Percentiles rank a stretch among this genome's conserved stretches.
Conservation (phyloP, 2,329 filamentous ascomycete species). For the Esteya vermicola region DNA sequence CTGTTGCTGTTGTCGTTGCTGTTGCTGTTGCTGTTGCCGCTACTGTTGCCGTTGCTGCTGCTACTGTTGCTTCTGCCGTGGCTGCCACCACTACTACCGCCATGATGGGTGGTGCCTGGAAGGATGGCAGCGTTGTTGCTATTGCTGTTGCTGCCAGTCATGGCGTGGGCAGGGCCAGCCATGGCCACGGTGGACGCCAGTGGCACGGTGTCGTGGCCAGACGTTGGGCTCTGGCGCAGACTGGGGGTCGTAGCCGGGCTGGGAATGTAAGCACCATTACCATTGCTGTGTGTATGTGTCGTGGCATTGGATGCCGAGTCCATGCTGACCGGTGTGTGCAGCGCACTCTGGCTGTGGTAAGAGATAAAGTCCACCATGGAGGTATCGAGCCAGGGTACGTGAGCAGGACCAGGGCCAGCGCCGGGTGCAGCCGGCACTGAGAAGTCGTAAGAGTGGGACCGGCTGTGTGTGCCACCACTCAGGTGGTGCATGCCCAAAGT, state of each 20-base stretch:
- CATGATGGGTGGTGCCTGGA: no score
- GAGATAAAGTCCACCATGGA: conserved; percentile 15
- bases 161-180: no score
- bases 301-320: conserved; percentile 11
- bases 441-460: conserved; percentile 17
- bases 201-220: conserved; percentile 15
- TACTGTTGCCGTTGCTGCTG: no score
- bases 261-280: conserved; percentile 26
- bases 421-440: conserved; percentile 10
- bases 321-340: conserved; percentile 21
- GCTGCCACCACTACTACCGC: background rate
- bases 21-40: no score
- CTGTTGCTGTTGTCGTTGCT: no score
- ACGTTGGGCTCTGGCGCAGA: conserved; percentile 15
- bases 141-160: no score
- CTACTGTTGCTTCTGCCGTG: no score
- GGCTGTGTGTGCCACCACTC: background rate
- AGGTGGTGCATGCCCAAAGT: conserved; percentile 20
- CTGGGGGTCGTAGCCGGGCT: conserved; percentile 24
- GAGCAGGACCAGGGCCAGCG: no score
- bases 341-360: conserved; percentile 17
- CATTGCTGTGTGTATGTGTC: no score
- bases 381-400: conserved; percentile 7
- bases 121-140: no score
- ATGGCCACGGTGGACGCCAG: no score